A percentile compares a stretch with the other conserved stretches of the same genome.
Evolutionary conservation across 768 basidiomycete genomes (phyloP).

Genomic region (Lactarius hatsudake): DNA sequence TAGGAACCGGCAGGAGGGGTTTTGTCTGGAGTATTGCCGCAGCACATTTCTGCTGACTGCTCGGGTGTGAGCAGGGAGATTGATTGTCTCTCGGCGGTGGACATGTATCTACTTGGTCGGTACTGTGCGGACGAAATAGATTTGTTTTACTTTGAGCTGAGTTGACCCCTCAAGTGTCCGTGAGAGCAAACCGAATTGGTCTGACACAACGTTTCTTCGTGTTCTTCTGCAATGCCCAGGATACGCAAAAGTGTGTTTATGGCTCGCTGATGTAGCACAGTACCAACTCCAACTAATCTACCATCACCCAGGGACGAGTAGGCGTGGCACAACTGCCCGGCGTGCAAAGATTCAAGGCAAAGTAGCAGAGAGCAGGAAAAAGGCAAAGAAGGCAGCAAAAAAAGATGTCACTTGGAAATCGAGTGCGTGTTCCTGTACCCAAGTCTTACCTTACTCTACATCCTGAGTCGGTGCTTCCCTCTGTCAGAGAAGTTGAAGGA

Average conservation of each 20-base stretch:
- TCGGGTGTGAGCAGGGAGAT: constrained; percentile 15
- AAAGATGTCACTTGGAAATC: constrained; percentile 87
- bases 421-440: constrained; percentile 49
- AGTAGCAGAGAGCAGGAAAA: constrained; percentile 71
- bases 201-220: neutral
- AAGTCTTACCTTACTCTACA: constrained; percentile 17
- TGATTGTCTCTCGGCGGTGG: constrained; percentile 5
- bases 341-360: constrained; percentile 74
- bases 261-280: neutral
- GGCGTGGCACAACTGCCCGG: constrained; percentile 68
- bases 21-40: constrained; percentile 4
- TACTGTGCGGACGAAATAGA: neutral
- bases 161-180: neutral
- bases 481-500: constrained; percentile 74
- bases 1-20: neutral
- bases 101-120: constrained; percentile 12
- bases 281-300: neutral
- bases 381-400: constrained; percentile 69
- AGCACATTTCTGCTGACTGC: constrained; percentile 16
- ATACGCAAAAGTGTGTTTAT: constrained; percentile 30
- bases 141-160: neutral
- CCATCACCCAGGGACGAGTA: constrained; percentile 68
- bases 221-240: constrained; percentile 23
- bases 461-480: constrained; percentile 1
- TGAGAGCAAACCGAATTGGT: neutral